phyloP scores from a whole-genome alignment of 768 basidiomycete genomes.

The Tephrocybe sp. region DNA sequence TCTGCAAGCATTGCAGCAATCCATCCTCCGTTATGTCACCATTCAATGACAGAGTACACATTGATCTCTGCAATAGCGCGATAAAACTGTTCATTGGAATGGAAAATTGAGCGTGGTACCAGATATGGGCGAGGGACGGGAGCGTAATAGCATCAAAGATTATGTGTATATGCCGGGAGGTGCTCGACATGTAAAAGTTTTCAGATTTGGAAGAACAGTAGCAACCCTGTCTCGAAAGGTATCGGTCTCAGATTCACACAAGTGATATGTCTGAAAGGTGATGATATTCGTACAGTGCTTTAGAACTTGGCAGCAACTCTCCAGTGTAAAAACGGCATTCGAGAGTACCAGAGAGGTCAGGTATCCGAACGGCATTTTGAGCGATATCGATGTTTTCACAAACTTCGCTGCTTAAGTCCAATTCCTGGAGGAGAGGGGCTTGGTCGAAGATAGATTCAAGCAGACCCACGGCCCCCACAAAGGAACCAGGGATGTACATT shows the following conservation, averaged over 20 bases:
- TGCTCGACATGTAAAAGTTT: neutral
- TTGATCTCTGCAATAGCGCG: neutral
- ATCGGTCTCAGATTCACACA: no score
- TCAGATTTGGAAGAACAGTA: neutral
- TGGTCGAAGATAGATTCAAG: neutral
- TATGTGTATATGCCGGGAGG: neutral
- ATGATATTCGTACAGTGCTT: constrained; percentile 8
- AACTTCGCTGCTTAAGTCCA: constrained; percentile 4
- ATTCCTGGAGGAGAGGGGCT: constrained; percentile 1
- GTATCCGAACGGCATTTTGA: constrained; percentile 5
- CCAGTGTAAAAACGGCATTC: neutral
- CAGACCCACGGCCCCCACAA: neutral
- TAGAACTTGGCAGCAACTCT: constrained; percentile 7
- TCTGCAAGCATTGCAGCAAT: constrained; percentile 1
- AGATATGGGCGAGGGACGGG: neutral
- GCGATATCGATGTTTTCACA: neutral
- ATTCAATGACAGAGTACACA: neutral
- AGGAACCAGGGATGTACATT: constrained; percentile 1
- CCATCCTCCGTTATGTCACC: neutral
- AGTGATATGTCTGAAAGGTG: neutral
- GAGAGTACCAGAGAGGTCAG: constrained; percentile 1
- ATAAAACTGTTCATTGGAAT: neutral
- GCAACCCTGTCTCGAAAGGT: neutral
- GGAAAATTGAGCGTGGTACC: neutral
- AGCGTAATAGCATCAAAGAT: constrained; percentile 1